phyloP scores from a whole-genome alignment of 2,329 filamentous ascomycete species.

The Trichoderma sp. region DNA sequence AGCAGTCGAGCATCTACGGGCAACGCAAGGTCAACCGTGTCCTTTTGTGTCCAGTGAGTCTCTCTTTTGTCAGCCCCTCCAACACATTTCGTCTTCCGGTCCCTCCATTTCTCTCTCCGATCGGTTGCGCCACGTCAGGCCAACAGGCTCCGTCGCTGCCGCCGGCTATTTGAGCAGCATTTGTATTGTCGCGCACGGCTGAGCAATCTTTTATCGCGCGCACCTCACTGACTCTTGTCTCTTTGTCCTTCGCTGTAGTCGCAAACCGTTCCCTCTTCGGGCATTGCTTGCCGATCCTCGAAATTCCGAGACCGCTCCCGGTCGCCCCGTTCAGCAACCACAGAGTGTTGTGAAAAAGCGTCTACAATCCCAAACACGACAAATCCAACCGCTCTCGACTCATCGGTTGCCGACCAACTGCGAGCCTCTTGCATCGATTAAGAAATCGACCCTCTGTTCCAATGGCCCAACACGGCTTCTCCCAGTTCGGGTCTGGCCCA shows the following conservation, averaged over 20 bases:
- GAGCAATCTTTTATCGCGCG: not conserved
- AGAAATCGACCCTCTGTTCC: constrained; percentile 18
- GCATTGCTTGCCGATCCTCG: not conserved
- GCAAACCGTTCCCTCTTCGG: constrained; percentile 1
- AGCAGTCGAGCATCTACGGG: not conserved
- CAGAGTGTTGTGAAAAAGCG: not conserved
- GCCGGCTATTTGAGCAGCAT: constrained; percentile 10
- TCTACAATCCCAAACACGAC: not conserved
- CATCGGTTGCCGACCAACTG: not conserved
- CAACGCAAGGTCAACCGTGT: constrained; percentile 2
- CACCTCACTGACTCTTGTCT: not conserved
- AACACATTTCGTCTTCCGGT: not conserved
- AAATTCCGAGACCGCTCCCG: constrained; percentile 7
- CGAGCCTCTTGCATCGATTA: not conserved
- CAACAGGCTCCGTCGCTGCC: constrained; percentile 14
- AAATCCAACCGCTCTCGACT: not conserved
- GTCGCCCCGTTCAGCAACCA: not conserved
- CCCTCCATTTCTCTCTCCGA: constrained; percentile 8
- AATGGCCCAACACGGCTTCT: constrained; percentile 57
- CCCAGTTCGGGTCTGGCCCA: constrained; percentile 53
- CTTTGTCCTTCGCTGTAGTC: not conserved
- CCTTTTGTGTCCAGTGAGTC: constrained; percentile 16
- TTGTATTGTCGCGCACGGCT: constrained; percentile 13
- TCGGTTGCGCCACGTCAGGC: constrained; percentile 18
- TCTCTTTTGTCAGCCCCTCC: constrained; percentile 15